Base-by-base conservation (phyloP, 345 rosid species). In the Camelina laxa region DNA sequence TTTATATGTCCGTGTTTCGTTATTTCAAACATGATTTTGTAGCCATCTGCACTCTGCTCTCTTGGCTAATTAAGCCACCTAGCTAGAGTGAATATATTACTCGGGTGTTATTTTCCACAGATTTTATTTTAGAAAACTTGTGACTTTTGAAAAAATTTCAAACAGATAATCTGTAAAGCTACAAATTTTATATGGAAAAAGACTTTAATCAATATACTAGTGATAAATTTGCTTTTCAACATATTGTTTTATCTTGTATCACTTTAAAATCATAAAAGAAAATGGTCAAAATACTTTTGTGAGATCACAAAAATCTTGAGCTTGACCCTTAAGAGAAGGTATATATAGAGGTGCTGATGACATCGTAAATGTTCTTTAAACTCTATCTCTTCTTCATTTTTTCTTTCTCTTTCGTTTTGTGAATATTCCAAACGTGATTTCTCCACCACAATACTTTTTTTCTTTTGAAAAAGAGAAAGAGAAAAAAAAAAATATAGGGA, bases 261-360 rank as follows among this genome's bases (percentile, higher is more conserved):
- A 41, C 74, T 75, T 75, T 68, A 30, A 65, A 36, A 41, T 9
- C 27, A 5, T 30, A 51, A 68, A 67, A n/a, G 20, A 39, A 60
- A 19, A 17, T 50, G 62, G 79, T 60, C 56, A 75, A 27, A 27
- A 42, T 54, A 60, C 63, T 51, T 68, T 68, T 10, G 63, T 61
- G 41, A 60, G 69, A 61, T 60, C 63, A 68, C 45, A 15, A n/a
- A 19, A n/a, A 60, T 49, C 67, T 59, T 67, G 53, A 68, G 19
- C 50, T 54, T 68, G 74, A 75, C 74, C 74, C 63, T 75, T 53
- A 11, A 54, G 79, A 68, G 39, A 75, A 68, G 9, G 74, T 75
- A 68, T 75, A 75, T 75, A 75, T 67, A 75, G 73, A 67, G 47
- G 63, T 39, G 69, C 33, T 75, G 24, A 67, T 75, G 68, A 59